phyloP scores from a whole-genome alignment of 2,329 filamentous ascomycete genomes.

The Cercospora beticola region DNA sequence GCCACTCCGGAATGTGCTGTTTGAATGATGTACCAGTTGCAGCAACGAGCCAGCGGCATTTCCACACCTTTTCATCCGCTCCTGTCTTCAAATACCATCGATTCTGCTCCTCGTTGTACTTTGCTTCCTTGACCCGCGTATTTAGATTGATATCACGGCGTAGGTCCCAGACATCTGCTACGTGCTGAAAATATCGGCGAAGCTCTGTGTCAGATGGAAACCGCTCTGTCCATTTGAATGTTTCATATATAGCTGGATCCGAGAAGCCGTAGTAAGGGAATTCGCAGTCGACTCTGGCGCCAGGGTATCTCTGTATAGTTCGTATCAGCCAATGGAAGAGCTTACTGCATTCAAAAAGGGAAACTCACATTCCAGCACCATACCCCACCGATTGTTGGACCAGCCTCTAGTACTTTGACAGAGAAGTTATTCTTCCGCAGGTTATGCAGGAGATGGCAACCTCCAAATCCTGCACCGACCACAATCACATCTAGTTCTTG shows the following conservation, averaged over 20 bases:
- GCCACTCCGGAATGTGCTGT: slow-evolving; percentile 41
- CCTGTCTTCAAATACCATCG: slow-evolving; percentile 14
- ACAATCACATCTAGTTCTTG: slow-evolving; percentile 17
- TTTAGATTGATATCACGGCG: slow-evolving; percentile 60
- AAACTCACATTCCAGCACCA: slow-evolving; percentile 25
- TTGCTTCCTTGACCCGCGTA: slow-evolving; percentile 54
- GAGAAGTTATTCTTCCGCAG: slow-evolving; percentile 35
- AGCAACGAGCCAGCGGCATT: slow-evolving; percentile 40
- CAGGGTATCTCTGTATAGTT: slow-evolving; percentile 30
- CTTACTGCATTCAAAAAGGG: too few relatives aligned
- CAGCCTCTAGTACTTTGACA: slow-evolving; percentile 37
- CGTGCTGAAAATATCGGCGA: slow-evolving; percentile 59
- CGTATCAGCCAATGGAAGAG: too few relatives aligned
- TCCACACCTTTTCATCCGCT: slow-evolving; percentile 24
- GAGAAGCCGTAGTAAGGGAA: slow-evolving; percentile 50
- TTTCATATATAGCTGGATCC: slow-evolving; percentile 49
- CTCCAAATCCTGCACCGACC: slow-evolving; percentile 25
- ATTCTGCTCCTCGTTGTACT: slow-evolving; percentile 42
- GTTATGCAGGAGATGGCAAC: slow-evolving; percentile 28
- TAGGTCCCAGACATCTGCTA: slow-evolving; percentile 57
- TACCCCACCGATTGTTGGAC: slow-evolving; percentile 36
- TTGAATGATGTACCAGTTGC: slow-evolving; percentile 43
- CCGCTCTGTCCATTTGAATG: slow-evolving; percentile 53
- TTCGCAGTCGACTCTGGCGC: slow-evolving; percentile 48
- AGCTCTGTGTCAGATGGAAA: slow-evolving; percentile 44